These are phyloP conservation scores for Elsinoe arachidis DNA, from an alignment of 2,329 filamentous ascomycete genomes.

Conservation along the genomic window DNA sequence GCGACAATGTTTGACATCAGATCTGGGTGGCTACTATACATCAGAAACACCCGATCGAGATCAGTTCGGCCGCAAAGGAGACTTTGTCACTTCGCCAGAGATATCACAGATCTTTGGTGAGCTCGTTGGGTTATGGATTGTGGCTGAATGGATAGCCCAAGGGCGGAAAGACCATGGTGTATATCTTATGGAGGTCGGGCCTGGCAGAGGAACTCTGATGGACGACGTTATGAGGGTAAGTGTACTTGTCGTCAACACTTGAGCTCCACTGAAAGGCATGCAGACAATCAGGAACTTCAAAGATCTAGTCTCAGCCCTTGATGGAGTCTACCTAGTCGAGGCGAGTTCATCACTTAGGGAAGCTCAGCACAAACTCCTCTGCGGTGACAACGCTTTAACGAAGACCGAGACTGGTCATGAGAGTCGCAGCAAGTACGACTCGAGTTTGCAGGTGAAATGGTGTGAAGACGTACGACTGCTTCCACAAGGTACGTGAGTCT, in stretches of 20 bases:
- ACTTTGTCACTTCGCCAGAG: slow-evolving; percentile 95
- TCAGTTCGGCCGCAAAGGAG: slow-evolving; percentile 85
- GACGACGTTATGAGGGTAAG: slow-evolving; percentile 84
- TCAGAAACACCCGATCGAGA: slow-evolving; percentile 61
- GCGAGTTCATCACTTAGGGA: slow-evolving; percentile 72
- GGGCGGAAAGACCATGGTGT: slow-evolving; percentile 64
- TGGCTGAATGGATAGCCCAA: slow-evolving; percentile 94
- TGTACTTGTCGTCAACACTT: background rate
- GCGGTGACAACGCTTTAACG: slow-evolving; percentile 59
- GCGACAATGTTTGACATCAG: slow-evolving; percentile 94
- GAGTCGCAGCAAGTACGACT: slow-evolving; percentile 66
- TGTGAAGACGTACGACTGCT: slow-evolving; percentile 81
- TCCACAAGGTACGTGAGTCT: slow-evolving; percentile 49
- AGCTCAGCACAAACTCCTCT: slow-evolving; percentile 73
- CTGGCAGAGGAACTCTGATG: slow-evolving; percentile 92
- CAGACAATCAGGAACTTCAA: slow-evolving; percentile 82
- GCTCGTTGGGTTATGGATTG: slow-evolving; percentile 85
- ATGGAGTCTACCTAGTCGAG: slow-evolving; percentile 89
- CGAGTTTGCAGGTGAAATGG: slow-evolving; percentile 69
- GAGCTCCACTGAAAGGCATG: slow-evolving; percentile 16
- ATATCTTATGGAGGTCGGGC: slow-evolving; percentile 87
- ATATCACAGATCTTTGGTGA: slow-evolving; percentile 97
- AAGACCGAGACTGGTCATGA: slow-evolving; percentile 66
- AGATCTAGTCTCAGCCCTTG: slow-evolving; percentile 63
- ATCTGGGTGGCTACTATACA: slow-evolving; percentile 90